Percentiles rank a stretch among this genome's conserved stretches.
phyloP scores from a whole-genome alignment of 805 yeast genomes.

The Clavispora vitiphila region DNA sequence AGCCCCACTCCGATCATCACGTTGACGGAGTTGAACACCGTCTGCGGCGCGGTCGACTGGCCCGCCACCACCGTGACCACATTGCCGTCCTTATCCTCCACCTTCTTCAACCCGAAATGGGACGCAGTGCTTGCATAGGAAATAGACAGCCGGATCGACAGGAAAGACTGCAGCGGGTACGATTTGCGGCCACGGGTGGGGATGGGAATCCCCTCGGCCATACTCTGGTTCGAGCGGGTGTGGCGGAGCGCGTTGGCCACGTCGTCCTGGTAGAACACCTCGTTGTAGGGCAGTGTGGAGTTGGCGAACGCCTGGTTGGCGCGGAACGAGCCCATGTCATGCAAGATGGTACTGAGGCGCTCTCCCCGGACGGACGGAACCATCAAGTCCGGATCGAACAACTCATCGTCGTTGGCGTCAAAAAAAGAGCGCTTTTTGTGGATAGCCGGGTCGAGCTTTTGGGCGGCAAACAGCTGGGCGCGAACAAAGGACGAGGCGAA shows the following conservation, averaged over 20 bases:
- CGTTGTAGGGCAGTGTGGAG: constrained; percentile 18
- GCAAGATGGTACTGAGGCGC: constrained; percentile 53
- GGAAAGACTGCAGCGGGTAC: constrained; percentile 38
- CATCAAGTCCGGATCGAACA: constrained; percentile 63
- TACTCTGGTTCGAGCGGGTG: constrained; percentile 22
- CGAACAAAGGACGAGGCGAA: constrained; percentile 77
- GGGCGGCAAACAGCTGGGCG: constrained; percentile 57
- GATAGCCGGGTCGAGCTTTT: constrained; percentile 46
- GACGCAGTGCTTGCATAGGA: constrained; percentile 39
- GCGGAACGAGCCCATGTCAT: constrained; percentile 10
- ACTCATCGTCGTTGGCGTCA: constrained; percentile 43
- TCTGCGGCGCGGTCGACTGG: constrained; percentile 72
- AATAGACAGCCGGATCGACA: constrained; percentile 36
- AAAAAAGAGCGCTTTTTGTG: constrained; percentile 62
- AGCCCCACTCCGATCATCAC: constrained; percentile 66
- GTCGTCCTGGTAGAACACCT: constrained; percentile 39
- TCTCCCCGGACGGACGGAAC: constrained; percentile 64
- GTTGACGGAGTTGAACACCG: constrained; percentile 62
- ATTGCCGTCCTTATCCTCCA: constrained; percentile 69
- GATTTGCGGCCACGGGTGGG: constrained; percentile 19
- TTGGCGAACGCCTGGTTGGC: constrained; percentile 2
- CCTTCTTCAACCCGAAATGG: constrained; percentile 52
- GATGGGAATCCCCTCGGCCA: constrained; percentile 18
- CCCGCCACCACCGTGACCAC: constrained; percentile 71
- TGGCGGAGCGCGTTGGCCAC: constrained; percentile 22